Conservation (phyloP, 306 rosid species). For the Notholithocarpus densiflorus region DNA sequence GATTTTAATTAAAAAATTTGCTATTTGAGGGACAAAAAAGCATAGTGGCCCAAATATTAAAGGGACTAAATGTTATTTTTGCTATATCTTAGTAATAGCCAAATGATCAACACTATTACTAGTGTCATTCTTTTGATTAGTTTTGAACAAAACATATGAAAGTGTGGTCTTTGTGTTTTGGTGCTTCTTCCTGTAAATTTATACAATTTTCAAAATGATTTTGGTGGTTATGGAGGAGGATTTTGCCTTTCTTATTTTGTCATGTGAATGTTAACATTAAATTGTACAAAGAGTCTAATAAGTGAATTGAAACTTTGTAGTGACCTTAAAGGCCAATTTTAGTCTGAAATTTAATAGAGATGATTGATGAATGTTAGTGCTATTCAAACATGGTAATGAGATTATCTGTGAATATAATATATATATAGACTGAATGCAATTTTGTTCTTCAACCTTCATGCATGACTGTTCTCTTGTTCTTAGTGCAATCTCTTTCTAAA, state of each 20-base stretch:
- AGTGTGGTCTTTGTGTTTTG: neutral
- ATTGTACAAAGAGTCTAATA: neutral
- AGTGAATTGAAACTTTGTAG: neutral
- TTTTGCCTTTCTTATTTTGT: constrained; percentile 7
- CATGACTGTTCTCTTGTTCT: constrained; percentile 9
- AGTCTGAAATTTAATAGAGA: neutral
- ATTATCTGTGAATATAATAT: neutral
- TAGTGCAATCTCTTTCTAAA: constrained; percentile 23
- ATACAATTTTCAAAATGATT: constrained; percentile 9
- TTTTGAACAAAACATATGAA: neutral
- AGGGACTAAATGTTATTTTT: too few species aligned
- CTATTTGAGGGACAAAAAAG: too few species aligned
- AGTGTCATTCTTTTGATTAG: neutral
- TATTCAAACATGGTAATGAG: neutral
- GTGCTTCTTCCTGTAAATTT: neutral
- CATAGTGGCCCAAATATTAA: too few species aligned
- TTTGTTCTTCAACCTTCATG: neutral
- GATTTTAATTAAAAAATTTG: too few species aligned
- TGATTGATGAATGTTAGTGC: neutral
- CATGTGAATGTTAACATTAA: constrained; percentile 6
- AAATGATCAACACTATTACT: neutral
- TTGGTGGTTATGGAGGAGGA: constrained; percentile 8
- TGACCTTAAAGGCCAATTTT: neutral
- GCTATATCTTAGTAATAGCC: neutral
- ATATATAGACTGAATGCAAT: constrained; percentile 3